Evolutionary conservation across 768 basidiomycete species (phyloP), one percentile per base, ranked within the genome.

Genomic region (Psilocybe cyanescens): DNA sequence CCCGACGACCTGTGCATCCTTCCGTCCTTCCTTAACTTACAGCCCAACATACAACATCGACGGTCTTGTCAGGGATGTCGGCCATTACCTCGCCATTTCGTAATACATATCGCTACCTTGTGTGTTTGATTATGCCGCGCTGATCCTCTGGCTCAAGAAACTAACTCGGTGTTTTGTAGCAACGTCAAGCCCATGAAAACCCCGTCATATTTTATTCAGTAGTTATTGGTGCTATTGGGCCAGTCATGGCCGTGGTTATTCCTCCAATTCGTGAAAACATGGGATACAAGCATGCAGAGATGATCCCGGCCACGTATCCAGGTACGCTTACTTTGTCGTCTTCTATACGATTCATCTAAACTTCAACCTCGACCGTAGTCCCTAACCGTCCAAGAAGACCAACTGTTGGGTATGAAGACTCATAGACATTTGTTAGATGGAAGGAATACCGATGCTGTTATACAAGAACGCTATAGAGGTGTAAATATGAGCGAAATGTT

Each of bases 161-260:
- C 39, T 33, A 17, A 35, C 24, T 31, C 33, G 0, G 29, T 72
- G 51, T 59, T 51, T 45, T 58, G 49, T 72, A 96, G 94, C 92
- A 94, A 94, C 86, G 90, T 50, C 86, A 89, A 67, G 93, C 94
- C 39, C 94, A 97, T 76, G 94, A 97, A 76, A 86, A 85, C 69
- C 94, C 94, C 30, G 91, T 94, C 74, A 85, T 95, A 74, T 95
- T 95, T 81, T 97, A 88, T 77, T 94, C 94, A 9, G 81, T 88
- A 71, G 75, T 88, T 51, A 77, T 97, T 59, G 94, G 94, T 55
- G 68, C 79, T 59, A 81, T 87, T 67, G 94, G 94, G 1, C 94
- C 94, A 9, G 78, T 89, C 28, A 77, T 94, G 74, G 88, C 88
- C 46, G 65, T 92, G 46, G 77, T 80, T 45, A 82, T 95, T 16